Conservation (phyloP, 75 land plant species). For the Picea glauca region DNA sequence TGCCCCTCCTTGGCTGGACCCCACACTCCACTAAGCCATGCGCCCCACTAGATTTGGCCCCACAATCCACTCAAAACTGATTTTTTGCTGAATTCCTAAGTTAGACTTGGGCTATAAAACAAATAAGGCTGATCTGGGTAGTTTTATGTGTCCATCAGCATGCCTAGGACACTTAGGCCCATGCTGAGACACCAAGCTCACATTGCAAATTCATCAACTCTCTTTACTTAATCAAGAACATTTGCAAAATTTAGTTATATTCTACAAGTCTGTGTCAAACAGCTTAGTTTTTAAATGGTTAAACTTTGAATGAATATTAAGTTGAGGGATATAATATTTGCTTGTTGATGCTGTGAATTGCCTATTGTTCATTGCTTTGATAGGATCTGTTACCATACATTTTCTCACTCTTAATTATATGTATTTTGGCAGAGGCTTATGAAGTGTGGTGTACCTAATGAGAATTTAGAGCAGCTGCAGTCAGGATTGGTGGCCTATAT, state of each 20-base stretch:
- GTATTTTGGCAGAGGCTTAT: constrained; percentile 42
- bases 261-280: background rate
- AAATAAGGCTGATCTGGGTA: too few relatives aligned
- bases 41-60: too few relatives aligned
- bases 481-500: constrained; percentile 52
- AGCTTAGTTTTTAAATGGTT: background rate
- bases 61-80: too few relatives aligned
- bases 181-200: too few relatives aligned
- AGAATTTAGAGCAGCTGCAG: constrained; percentile 26
- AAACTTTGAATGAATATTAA: background rate
- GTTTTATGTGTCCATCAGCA: too few relatives aligned
- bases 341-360: background rate
- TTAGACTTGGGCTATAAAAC: too few relatives aligned
- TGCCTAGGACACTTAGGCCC: too few relatives aligned
- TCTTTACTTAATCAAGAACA: background rate
- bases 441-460: constrained; percentile 38
- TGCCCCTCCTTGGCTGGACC: too few relatives aligned
- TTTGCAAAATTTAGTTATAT: background rate
- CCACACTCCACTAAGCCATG: too few relatives aligned
- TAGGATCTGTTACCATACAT: background rate
- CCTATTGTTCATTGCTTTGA: background rate
- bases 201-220: too few relatives aligned
- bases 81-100: too few relatives aligned
- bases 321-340: background rate
- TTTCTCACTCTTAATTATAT: background rate